Evolutionary conservation across 1,284 basidiomycete species (phyloP), one percentile per base, ranked within the genome.

Genomic region (Tremellales sp.): DNA sequence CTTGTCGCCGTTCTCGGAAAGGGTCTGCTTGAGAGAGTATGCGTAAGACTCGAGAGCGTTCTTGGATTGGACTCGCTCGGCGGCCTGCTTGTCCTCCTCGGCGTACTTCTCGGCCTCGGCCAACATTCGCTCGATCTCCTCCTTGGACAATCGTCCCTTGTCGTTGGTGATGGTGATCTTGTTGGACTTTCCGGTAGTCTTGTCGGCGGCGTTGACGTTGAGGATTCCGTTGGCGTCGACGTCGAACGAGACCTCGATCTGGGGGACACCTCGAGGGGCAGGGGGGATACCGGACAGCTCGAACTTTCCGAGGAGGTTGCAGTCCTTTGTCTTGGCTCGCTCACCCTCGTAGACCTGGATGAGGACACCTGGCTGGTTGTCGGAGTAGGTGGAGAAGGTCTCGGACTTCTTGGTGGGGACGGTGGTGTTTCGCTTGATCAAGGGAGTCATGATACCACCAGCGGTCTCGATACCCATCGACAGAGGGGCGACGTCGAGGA

Each of bases 281-380:
- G 94, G 94, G 31, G 94, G 94, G 67, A 98, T 97, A 58, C 93
- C 93, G 48, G 92, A 86, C 46, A 97, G 87, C 79, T 97, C 93
- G 79, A 97, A 98, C 79, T 97, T 96, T 73, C 94, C 94, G 76
- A 98, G 89, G 48, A 97, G 76, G 81, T 97, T 97, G 83, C 97
- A 97, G 80, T 98, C 96, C 83, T 97, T 97, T 60, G 93, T 97
- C 70, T 92, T 88, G 47, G 93, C 89, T 82, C 94, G 92, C 79
- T 98, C 96, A 79, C 96, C 94, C 82, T 98, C 94, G 78, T 83
- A 98, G 53, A 98, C 94, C 77, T 97, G 94, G 78, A 98, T 97
- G 69, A 97, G 82, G 51, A 98, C 94, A 82, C 90, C 90, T 56
- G 93, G 91, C 76, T 98, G 96, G 82, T 98, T 97, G 82, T 98